These are phyloP conservation scores for Raffaelea arxii DNA, from an alignment of 2,329 filamentous ascomycete genomes.

Conservation along the genomic window DNA sequence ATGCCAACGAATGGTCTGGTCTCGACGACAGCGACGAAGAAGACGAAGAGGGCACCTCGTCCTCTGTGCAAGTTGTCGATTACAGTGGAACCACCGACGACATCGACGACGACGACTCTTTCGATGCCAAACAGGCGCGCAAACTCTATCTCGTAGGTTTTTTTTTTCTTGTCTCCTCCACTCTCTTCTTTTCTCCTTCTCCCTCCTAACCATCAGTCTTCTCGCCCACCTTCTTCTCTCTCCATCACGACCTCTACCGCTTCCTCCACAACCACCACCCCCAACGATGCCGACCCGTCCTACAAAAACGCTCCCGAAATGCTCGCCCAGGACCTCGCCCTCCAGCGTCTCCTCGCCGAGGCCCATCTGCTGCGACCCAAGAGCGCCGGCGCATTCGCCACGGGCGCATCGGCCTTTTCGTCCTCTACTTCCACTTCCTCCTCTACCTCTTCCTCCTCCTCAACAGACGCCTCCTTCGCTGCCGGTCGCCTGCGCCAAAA, in stretches of 20 bases:
- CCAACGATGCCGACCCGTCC: slow-evolving; percentile 44
- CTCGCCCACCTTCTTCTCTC: slow-evolving; percentile 31
- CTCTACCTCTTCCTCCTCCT: slow-evolving; percentile 23
- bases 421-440: slow-evolving; percentile 27
- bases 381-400: too few species aligned
- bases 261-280: slow-evolving; percentile 17
- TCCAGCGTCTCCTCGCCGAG: slow-evolving; percentile 84
- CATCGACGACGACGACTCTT: slow-evolving; percentile 14
- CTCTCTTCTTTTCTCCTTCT: not conserved
- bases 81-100: slow-evolving; percentile 30
- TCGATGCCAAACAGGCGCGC: slow-evolving; percentile 48
- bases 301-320: slow-evolving; percentile 55
- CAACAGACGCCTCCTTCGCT: slow-evolving; percentile 32
- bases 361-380: slow-evolving; percentile 88
- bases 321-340: slow-evolving; percentile 82
- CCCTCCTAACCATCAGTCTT: slow-evolving; percentile 30
- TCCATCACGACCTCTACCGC: slow-evolving; percentile 7
- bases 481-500: slow-evolving; percentile 67
- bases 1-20: not conserved
- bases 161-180: not conserved
- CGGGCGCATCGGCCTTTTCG: too few species aligned
- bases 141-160: slow-evolving; percentile 65
- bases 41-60: slow-evolving; percentile 13
- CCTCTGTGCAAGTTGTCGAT: slow-evolving; percentile 51
- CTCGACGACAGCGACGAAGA: slow-evolving; percentile 16